Conservation (phyloP, 1,284 basidiomycete species). For the Afroboletus lepidellus region DNA sequence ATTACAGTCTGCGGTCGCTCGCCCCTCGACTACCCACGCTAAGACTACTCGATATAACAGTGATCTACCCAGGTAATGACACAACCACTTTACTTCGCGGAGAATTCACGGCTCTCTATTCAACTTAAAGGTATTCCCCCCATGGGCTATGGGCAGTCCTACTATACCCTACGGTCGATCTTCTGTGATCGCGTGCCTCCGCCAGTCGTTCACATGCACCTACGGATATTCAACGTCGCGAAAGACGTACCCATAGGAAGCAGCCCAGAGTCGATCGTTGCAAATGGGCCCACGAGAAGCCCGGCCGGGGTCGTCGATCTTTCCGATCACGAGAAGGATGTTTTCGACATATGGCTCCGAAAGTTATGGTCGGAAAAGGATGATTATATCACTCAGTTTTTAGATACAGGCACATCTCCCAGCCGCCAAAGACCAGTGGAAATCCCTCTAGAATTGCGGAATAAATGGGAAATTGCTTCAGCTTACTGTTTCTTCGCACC, state of each 20-base stretch:
- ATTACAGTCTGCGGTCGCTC: conserved; percentile 82
- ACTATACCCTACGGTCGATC: conserved; percentile 87
- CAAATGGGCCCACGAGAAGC: conserved; percentile 31
- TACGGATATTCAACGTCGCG: conserved; percentile 72
- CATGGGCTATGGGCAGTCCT: conserved; percentile 75
- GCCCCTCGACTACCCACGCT: conserved; percentile 75
- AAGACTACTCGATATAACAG: conserved; percentile 84
- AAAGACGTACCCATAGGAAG: conserved; percentile 67
- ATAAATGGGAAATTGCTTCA: conserved; percentile 53
- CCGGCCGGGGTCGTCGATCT: conserved; percentile 59
- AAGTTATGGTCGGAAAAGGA: conserved; percentile 87
- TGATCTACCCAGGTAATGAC: conserved; percentile 79
- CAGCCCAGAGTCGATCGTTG: conserved; percentile 36
- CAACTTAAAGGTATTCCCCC: conserved; percentile 62
- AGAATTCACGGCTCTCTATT: conserved; percentile 8
- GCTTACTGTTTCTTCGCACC: conserved; percentile 73
- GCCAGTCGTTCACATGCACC: conserved; percentile 83
- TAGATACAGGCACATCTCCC: conserved; percentile 46
- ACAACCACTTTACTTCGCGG: not conserved
- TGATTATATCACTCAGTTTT: conserved; percentile 62
- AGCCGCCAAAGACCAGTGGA: conserved; percentile 38
- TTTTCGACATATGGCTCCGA: conserved; percentile 84
- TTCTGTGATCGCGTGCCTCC: conserved; percentile 84
- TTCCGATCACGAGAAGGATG: conserved; percentile 61
- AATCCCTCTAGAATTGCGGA: conserved; percentile 59